A percentile compares a stretch with the other conserved stretches of the same genome.
These are phyloP conservation scores for Neopestalotiopsis clavispora DNA, from an alignment of 2,329 filamentous ascomycete species.

Conservation along the genomic window DNA sequence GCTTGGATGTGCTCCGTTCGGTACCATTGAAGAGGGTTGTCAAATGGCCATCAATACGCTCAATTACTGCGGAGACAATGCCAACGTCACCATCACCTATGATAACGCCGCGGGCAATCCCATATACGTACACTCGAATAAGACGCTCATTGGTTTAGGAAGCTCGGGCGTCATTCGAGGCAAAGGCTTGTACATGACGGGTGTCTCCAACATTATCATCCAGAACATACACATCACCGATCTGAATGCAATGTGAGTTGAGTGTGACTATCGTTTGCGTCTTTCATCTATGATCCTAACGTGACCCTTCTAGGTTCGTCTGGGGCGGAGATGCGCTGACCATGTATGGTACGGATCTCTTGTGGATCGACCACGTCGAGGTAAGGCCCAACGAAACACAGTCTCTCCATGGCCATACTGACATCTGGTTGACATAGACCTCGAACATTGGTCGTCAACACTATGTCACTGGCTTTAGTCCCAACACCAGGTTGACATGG, in stretches of 20 bases:
- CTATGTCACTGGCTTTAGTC: constrained; percentile 39
- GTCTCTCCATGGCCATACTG: too few relatives aligned
- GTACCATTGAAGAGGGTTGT: background rate
- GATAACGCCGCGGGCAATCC: constrained; percentile 59
- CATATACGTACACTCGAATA: constrained; percentile 32
- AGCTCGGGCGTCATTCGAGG: constrained; percentile 59
- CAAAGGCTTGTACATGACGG: constrained; percentile 54
- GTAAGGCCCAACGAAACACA: too few relatives aligned
- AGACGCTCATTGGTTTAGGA: background rate
- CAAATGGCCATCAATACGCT: constrained; percentile 15
- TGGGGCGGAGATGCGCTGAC: too few relatives aligned
- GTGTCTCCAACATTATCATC: constrained; percentile 61
- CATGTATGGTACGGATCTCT: too few relatives aligned
- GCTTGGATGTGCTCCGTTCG: constrained; percentile 44
- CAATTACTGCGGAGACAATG: constrained; percentile 11
- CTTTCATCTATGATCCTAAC: too few relatives aligned
- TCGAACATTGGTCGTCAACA: constrained; percentile 46
- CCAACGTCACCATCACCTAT: constrained; percentile 39
- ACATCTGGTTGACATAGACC: too few relatives aligned
- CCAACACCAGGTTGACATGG: constrained; percentile 45
- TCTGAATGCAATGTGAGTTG: constrained; percentile 39
- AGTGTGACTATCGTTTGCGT: constrained; percentile 33
- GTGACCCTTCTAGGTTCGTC: too few relatives aligned
- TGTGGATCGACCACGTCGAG: too few relatives aligned
- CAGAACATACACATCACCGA: constrained; percentile 58